These are phyloP conservation scores for Diaporthe velutina DNA, from an alignment of 2,329 filamentous ascomycete genomes.

Conservation along the genomic window DNA sequence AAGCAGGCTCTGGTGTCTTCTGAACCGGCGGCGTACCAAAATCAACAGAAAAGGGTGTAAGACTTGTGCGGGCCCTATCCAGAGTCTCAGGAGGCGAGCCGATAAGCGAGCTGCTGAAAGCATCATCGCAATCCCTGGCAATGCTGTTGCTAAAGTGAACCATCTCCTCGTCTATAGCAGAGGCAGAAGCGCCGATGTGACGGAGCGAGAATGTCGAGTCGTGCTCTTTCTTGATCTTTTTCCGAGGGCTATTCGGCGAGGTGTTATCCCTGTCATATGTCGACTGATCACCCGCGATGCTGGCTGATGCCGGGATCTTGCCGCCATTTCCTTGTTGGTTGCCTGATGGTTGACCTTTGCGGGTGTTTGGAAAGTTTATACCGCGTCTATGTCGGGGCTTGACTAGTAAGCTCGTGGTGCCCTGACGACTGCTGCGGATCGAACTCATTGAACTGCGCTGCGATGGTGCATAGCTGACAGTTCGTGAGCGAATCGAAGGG, in stretches of 20 bases:
- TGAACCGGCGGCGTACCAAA: slow-evolving; percentile 48
- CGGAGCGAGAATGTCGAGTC: slow-evolving; percentile 30
- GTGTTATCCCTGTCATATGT: slow-evolving; percentile 44
- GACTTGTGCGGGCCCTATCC: slow-evolving; percentile 47
- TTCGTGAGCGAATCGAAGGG: slow-evolving; percentile 35
- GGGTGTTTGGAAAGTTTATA: slow-evolving; percentile 67
- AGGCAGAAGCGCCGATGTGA: slow-evolving; percentile 17
- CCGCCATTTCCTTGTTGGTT: slow-evolving; percentile 36
- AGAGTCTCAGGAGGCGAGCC: slow-evolving; percentile 44
- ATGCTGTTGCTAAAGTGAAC: slow-evolving; percentile 87
- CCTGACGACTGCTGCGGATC: slow-evolving; percentile 60
- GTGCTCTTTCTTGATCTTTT: slow-evolving; percentile 37
- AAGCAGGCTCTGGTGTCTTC: slow-evolving; percentile 33
- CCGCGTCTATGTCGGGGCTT: slow-evolving; percentile 63
- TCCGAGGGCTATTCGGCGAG: slow-evolving; percentile 42
- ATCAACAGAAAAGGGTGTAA: slow-evolving; percentile 58
- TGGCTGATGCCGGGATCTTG: slow-evolving; percentile 43
- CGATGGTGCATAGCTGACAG: slow-evolving; percentile 46
- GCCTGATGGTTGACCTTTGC: slow-evolving; percentile 50
- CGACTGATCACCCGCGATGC: slow-evolving; percentile 47
- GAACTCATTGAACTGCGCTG: slow-evolving; percentile 62
- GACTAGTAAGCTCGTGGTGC: slow-evolving; percentile 57
- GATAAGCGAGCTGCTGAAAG: slow-evolving; percentile 79
- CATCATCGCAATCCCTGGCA: slow-evolving; percentile 91
- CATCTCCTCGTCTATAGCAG: slow-evolving; percentile 72